Evolutionary conservation across 495 filamentous ascomycete genomes (phyloP).

Genomic region (Friedmanniomyces endolithicus): DNA sequence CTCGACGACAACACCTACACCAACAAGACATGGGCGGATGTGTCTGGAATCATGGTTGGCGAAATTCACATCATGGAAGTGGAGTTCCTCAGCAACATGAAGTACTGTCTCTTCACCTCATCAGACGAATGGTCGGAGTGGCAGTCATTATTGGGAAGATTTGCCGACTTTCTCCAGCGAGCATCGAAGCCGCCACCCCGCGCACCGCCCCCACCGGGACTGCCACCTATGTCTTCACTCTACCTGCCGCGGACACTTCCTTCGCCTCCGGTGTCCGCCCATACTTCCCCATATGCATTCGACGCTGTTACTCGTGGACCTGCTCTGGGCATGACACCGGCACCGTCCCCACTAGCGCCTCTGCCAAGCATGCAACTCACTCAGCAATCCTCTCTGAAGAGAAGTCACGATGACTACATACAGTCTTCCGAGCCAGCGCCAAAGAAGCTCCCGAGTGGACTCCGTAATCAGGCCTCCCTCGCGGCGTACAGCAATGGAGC

Average conservation of each 20-base stretch:
- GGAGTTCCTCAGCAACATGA: constrained; percentile 97
- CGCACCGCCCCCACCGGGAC: constrained; percentile 32
- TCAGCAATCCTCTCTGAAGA: constrained; percentile 41
- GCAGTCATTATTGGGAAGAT: constrained; percentile 67
- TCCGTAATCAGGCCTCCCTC: constrained; percentile 29
- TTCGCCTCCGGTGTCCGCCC: constrained; percentile 41
- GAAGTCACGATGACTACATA: constrained; percentile 60
- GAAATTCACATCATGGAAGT: constrained; percentile 99
- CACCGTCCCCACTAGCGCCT: constrained; percentile 41
- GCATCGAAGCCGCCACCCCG: constrained; percentile 32
- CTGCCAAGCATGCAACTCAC: constrained; percentile 27
- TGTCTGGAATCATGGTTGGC: constrained; percentile 83
- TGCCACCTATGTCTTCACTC: constrained; percentile 36
- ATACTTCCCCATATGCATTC: constrained; percentile 29
- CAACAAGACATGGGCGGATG: constrained; percentile 99
- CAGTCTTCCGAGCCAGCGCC: constrained; percentile 50
- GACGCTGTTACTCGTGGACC: neutral
- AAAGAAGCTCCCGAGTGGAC: constrained; percentile 40
- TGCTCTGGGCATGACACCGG: constrained; percentile 14
- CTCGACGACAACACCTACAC: constrained; percentile 99
- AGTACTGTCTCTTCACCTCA: constrained; percentile 80
- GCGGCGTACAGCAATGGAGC: constrained; percentile 26
- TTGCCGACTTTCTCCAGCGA: constrained; percentile 65
- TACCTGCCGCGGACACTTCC: constrained; percentile 38
- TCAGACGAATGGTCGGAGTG: constrained; percentile 72